Base-by-base conservation (phyloP, 768 basidiomycete species). In the Postia placenta region DNA sequence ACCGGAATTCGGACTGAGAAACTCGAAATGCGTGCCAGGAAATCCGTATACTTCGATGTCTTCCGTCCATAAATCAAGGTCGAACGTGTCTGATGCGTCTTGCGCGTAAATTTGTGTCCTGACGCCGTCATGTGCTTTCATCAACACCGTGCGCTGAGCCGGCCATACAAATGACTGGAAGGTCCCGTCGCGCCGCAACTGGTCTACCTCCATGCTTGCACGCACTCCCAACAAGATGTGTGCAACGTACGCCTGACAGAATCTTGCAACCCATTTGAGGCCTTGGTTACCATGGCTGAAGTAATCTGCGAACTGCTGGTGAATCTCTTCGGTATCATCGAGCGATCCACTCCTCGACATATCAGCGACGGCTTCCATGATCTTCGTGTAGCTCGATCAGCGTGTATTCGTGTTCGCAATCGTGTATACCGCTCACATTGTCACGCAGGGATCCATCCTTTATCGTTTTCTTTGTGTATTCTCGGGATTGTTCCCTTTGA, bases 191-290 rank as follows among this genome's bases (percentile, higher is more conserved):
- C 7, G 17, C 19, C n/a, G 12, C 12, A 48, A 27, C 24, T 23
- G 50, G 4, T 14, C 41, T 39, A 42, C 9, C 23, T 48, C 51
- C 17, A 17, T 26, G 26, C 30, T 49, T 5, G 24, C 40, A 22
- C 51, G 51, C 5, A 53, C 7, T 17, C 49, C 48, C 38, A 51
- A 26, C 5, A 53, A 14, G 22, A 53, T 9, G 30, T 53, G 51
- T 3, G 51, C 51, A 5, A 33, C 42, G 40, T 49, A 53, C 20
- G 51, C 51, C 41, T 36, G 19, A 28, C 51, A 50, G 51, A 53
- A 53, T 22, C 51, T 35, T 22, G 48, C 48, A 15, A 53, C 48
- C 51, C 51, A 53, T 24, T n/a, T 5, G 15, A 25, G 4, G 4
- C 49, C 41, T 4, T 35, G 23, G 14, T 35, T 25, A 26, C 49